Percentiles rank a stretch among this genome's conserved stretches.
Conservation (phyloP, 768 basidiomycete genomes). For the Serendipita sp. region DNA sequence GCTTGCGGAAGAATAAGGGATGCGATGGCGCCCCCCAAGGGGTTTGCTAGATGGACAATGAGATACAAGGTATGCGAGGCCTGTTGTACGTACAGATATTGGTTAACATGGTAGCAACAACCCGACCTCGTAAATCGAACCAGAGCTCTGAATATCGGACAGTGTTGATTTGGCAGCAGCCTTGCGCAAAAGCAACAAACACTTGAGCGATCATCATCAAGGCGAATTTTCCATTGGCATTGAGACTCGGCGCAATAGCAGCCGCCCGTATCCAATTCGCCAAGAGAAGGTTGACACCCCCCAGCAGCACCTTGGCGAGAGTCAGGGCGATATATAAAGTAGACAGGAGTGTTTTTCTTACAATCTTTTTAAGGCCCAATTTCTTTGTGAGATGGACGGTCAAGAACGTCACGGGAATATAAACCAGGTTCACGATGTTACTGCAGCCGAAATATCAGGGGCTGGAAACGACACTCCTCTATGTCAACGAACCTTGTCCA, state of each 20-base stretch:
- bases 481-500: not conserved
- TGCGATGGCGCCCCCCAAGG: not conserved
- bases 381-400: not conserved
- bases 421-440: slow-evolving; percentile 1
- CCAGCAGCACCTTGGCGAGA: not conserved
- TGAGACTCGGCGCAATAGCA: not conserved
- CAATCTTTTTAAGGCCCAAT: slow-evolving; percentile 1
- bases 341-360: not conserved
- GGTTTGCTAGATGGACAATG: not conserved
- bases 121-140: not conserved
- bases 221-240: not conserved
- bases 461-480: not conserved
- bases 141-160: slow-evolving; percentile 3
- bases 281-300: not conserved
- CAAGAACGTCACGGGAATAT: not conserved
- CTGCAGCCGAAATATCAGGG: not conserved
- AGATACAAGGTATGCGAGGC: not conserved
- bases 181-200: not conserved
- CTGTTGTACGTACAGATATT: not conserved
- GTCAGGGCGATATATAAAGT: not conserved
- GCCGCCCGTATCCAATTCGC: slow-evolving; percentile 1
- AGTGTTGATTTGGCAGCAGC: not conserved
- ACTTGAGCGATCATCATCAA: not conserved
- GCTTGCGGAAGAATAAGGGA: not conserved
- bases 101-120: not conserved